Conservation (phyloP, 2,329 filamentous ascomycete genomes). For the Talaromyces sp. region DNA sequence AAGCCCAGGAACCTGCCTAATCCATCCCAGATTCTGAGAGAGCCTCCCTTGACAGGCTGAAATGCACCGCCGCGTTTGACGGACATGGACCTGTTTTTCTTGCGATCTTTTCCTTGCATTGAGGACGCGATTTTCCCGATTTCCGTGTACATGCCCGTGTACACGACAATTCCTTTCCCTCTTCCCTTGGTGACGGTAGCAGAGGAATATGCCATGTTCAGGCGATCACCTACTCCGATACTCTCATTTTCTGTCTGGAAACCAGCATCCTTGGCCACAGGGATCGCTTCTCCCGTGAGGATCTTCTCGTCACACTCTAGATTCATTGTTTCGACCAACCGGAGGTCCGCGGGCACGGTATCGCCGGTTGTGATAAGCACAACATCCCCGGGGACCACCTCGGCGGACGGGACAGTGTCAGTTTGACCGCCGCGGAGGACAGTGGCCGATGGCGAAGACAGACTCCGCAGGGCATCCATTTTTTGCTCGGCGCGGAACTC, state of each 20-base stretch:
- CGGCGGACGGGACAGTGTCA: slow-evolving; percentile 48
- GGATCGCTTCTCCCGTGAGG: slow-evolving; percentile 58
- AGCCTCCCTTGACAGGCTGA: slow-evolving; percentile 47
- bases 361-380: slow-evolving; percentile 51
- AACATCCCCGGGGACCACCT: slow-evolving; percentile 59
- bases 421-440: slow-evolving; percentile 55
- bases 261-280: slow-evolving; percentile 50
- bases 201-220: slow-evolving; percentile 59
- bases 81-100: slow-evolving; percentile 38
- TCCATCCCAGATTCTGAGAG: slow-evolving; percentile 45
- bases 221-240: slow-evolving; percentile 52
- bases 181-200: slow-evolving; percentile 58
- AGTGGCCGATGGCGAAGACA: slow-evolving; percentile 53
- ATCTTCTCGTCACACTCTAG: slow-evolving; percentile 67
- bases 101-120: slow-evolving; percentile 49
- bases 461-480: slow-evolving; percentile 52
- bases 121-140: slow-evolving; percentile 57
- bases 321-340: slow-evolving; percentile 59
- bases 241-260: slow-evolving; percentile 18
- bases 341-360: slow-evolving; percentile 56
- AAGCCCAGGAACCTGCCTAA: slow-evolving; percentile 55
- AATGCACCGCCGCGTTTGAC: slow-evolving; percentile 42
- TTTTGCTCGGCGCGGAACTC: slow-evolving; percentile 58
- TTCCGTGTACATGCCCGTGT: slow-evolving; percentile 59
- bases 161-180: slow-evolving; percentile 55